Percentiles rank a stretch among this genome's conserved stretches.
These are phyloP conservation scores for Psilocybe cubensis DNA, from an alignment of 768 basidiomycete genomes.

Conservation along the genomic window DNA sequence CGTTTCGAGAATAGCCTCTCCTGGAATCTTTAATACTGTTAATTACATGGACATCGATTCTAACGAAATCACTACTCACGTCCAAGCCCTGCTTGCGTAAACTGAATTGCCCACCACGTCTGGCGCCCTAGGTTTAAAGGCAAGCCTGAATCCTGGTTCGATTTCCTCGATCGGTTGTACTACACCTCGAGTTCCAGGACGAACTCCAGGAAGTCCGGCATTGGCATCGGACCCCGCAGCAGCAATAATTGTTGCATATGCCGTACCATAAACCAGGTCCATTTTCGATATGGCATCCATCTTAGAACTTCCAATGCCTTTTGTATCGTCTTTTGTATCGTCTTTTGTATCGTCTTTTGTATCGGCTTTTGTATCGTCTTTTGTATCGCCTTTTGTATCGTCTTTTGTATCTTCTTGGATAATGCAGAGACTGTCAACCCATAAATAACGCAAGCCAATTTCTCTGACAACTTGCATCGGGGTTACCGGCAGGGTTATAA, in stretches of 20 bases:
- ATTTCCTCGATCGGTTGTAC: slow-evolving; percentile 8
- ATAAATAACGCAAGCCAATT: slow-evolving; percentile 7
- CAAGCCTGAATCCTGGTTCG: slow-evolving; percentile 8
- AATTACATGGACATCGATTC: background rate
- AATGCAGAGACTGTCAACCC: slow-evolving; percentile 14
- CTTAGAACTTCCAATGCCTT: background rate
- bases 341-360: no score
- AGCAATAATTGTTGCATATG: slow-evolving; percentile 12
- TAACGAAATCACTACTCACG: background rate
- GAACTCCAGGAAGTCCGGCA: slow-evolving; percentile 15
- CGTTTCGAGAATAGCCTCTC: slow-evolving; percentile 4
- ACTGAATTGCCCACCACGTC: background rate
- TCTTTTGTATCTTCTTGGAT: slow-evolving; percentile 8
- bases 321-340: no score
- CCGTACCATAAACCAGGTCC: slow-evolving; percentile 14
- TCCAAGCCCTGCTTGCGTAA: slow-evolving; percentile 7
- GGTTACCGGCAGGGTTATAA: no score
- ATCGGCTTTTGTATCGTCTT: no score
- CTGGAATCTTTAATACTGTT: background rate
- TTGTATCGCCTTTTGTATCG: no score
- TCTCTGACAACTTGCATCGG: slow-evolving; percentile 8
- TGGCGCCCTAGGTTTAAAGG: background rate
- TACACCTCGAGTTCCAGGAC: background rate
- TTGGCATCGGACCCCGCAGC: slow-evolving; percentile 6
- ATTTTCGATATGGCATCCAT: slow-evolving; percentile 12